These are phyloP conservation scores for Globisporangium uncinulatum DNA, from an alignment of 352 stramenopile genomes.

Conservation along the genomic window DNA sequence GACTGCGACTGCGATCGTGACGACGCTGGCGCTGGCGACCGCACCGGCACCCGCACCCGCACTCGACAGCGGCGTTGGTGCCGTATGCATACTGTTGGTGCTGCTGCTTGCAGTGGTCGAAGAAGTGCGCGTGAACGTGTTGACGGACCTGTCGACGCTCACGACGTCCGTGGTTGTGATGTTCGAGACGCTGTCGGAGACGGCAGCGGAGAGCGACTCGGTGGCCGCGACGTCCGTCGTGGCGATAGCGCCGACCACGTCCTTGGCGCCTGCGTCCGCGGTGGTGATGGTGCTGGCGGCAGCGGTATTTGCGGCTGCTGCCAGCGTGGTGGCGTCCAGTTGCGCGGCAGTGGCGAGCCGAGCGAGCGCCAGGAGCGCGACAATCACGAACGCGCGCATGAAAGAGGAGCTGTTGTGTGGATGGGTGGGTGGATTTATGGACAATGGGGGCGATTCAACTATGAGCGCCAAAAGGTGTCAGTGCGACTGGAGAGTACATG, in stretches of 20 bases:
- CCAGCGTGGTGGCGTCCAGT: constrained; percentile 6
- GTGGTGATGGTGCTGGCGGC: constrained; percentile 2
- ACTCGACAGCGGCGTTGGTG: neutral
- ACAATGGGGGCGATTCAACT: too few species aligned
- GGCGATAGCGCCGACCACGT: constrained; percentile 5
- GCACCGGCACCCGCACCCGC: neutral
- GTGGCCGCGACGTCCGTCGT: neutral
- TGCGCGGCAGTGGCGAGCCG: neutral
- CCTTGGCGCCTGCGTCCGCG: neutral
- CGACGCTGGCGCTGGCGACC: neutral
- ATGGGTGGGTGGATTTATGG: neutral
- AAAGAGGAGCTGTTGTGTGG: neutral
- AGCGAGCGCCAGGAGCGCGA: constrained; percentile 5
- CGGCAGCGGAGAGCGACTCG: constrained; percentile 10
- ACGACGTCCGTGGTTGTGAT: constrained; percentile 12
- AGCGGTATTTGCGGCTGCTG: constrained; percentile 11
- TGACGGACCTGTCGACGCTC: constrained; percentile 4
- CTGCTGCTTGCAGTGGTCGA: neutral
- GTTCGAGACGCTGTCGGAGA: constrained; percentile 18
- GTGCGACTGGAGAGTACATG: too few species aligned
- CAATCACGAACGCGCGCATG: constrained; percentile 5
- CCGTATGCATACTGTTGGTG: neutral
- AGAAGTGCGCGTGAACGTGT: constrained; percentile 2
- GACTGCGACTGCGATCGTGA: neutral
- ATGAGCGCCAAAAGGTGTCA: too few species aligned